Evolutionary conservation across 371 early-diverging fungal species (phyloP), one percentile per base, ranked within the genome.

Genomic region (Apophysomyces ossiformis): DNA sequence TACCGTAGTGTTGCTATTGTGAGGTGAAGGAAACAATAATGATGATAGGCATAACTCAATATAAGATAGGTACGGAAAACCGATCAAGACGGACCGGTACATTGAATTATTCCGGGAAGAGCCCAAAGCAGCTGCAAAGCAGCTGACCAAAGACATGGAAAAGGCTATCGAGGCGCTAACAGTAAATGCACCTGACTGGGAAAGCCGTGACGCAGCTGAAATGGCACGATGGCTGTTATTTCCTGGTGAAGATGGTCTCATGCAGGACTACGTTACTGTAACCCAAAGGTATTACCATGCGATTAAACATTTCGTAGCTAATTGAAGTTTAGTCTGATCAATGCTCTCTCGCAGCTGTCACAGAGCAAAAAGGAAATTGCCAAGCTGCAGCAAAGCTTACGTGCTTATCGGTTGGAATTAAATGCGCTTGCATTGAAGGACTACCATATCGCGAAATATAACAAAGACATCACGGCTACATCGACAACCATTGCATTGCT

Each of bases 1-100:
- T 87, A 84, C 60, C 75, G 87, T 35, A 85, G 85, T 68, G 67
- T 66, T 4, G 80, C 78, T 8, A 83, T 87, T 72, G 79, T 81
- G 32, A 72, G 70, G 86, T 82, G 79, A 70, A 78, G 69, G 35
- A 18, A 35, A 11, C 2, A 6, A 39, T 9, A 15, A 50, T 37
- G 44, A 65, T 43, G 37, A 47, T 59, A 32, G 37, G 39, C 26
- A 37, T 12, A n/a, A 41, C 9, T 38, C 4, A 41, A 3, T 38
- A 39, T 39, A 18, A 26, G 32, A 26, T 50, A 85, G 84, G 47
- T 85, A 79, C 54, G 87, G 87, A 36, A 72, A 78, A 47, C 85
- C 85, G n/a, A 83, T 87, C 26, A 58, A 76, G 7, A 73, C 83
- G n/a, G 83, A 81, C 21, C 63, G 69, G 1, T 81, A 80, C 58